Base-by-base conservation (phyloP, 768 basidiomycete species). In the Leucosporidium yakuticum region DNA sequence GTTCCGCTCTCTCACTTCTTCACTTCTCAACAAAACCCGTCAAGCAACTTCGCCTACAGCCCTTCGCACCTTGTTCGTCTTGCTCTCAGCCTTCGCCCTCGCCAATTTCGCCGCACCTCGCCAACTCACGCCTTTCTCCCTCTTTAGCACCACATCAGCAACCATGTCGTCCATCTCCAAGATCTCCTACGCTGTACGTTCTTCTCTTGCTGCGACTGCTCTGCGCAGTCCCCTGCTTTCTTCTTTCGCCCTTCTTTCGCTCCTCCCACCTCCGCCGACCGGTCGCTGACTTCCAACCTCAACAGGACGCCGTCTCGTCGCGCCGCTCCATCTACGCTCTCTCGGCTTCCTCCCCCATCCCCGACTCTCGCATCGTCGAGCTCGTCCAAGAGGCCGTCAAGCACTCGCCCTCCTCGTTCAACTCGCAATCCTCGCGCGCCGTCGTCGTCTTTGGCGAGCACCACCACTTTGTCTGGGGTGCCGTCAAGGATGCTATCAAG, bases 341-440 rank as follows among this genome's bases (percentile, higher is more conserved):
- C 31, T 9, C 32, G 63, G 32, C 34, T 34, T 29, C 59, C 23
- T 51, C 48, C 9, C 67, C 77, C 21, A 63, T 80, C 54, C 60
- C 76, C 44, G 74, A 79, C 58, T 73, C 71, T 12, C 69, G 75
- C 60, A 72, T 80, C 70, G 53, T 75, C 55, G 74, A 73, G 25
- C 62, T 80, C 61, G 77, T 80, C 50, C 68, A 79, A 60, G 68
- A 74, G 32, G 73, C 77, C 11, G 75, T 79, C 68, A 77, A 79
- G 70, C 75, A 76, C 69, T 70, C 77, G 23, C 79, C 79, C 29
- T 77, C 75, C 32, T 71, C 74, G 25, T 79, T 79, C 75, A 81
- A 81, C 76, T 76, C 75, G 54, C 79, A 81, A 64, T 73, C 77
- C 21, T 70, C 77, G 2, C 70, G 79, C 39, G 79, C 75, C 6